These are phyloP conservation scores for Boletus subparvulus DNA, from an alignment of 768 basidiomycete genomes.

Conservation along the genomic window DNA sequence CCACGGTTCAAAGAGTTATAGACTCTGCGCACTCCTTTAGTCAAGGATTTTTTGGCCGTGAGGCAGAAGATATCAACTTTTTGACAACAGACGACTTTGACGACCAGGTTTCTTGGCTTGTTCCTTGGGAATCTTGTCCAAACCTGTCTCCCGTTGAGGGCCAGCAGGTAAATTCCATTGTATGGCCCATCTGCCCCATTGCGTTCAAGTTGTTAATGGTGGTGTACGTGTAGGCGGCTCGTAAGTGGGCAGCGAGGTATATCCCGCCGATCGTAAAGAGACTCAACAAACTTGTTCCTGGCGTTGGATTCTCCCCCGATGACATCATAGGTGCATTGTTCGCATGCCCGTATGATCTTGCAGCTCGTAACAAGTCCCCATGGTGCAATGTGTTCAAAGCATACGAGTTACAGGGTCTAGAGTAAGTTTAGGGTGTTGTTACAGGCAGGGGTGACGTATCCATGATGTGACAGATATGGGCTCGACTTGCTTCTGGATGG, in stretches of 20 bases:
- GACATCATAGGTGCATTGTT: constrained; percentile 41
- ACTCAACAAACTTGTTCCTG: constrained; percentile 36
- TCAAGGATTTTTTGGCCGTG: constrained; percentile 39
- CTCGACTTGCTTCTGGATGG: constrained; percentile 36
- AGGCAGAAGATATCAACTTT: constrained; percentile 23
- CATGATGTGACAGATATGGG: constrained; percentile 32
- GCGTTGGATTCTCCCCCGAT: constrained; percentile 29
- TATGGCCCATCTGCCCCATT: neutral
- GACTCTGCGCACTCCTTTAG: constrained; percentile 43
- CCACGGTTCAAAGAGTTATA: constrained; percentile 27
- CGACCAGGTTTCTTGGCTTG: constrained; percentile 40
- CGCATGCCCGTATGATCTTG: constrained; percentile 43
- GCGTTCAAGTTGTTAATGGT: neutral
- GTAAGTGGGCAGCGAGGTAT: constrained; percentile 36
- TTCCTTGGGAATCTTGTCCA: constrained; percentile 38
- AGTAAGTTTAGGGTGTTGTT: constrained; percentile 25
- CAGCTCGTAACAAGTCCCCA: constrained; percentile 34
- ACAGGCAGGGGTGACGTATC: neutral
- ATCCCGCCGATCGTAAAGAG: constrained; percentile 37
- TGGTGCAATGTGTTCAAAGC: constrained; percentile 42
- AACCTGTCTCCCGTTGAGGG: neutral
- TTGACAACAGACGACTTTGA: constrained; percentile 33
- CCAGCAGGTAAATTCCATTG: neutral
- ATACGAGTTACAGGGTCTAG: constrained; percentile 36
- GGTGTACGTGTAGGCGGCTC: neutral